Evolutionary conservation across 140 eudicot genomes (phyloP).

Genomic region (Stevia rebaudiana): DNA sequence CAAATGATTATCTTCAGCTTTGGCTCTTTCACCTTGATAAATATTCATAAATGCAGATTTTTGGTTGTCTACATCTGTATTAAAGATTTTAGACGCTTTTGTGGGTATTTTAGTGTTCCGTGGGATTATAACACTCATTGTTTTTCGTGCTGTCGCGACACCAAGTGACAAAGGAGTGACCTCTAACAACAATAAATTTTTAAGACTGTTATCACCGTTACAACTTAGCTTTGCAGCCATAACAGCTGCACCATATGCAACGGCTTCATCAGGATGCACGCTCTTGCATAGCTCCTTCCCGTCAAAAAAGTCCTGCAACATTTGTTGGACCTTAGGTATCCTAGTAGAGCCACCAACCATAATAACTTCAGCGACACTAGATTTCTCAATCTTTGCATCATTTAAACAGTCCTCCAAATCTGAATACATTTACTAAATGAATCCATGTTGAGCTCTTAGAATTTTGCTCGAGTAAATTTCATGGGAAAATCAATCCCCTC

Average conservation of each 20-base stretch:
- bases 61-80: constrained; percentile 18
- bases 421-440: constrained; percentile 13
- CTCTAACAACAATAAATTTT: constrained; percentile 1
- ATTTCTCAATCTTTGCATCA: constrained; percentile 20
- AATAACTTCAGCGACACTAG: constrained; percentile 18
- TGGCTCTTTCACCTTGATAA: constrained; percentile 22
- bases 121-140: constrained; percentile 21
- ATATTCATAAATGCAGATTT: constrained; percentile 1
- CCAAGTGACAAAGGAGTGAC: constrained; percentile 32
- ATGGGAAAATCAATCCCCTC: constrained; percentile 25
- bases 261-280: constrained; percentile 29
- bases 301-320: constrained; percentile 17
- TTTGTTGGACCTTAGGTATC: constrained; percentile 27
- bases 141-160: background rate
- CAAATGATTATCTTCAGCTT: constrained; percentile 18
- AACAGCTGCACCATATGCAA: constrained; percentile 30
- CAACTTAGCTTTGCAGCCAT: constrained; percentile 26
- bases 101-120: constrained; percentile 26
- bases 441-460: constrained; percentile 23
- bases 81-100: background rate
- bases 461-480: constrained; percentile 23
- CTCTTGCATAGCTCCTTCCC: constrained; percentile 30
- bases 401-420: constrained; percentile 17
- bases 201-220: background rate
- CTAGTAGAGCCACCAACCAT: constrained; percentile 33